Conservation (phyloP, 2,329 filamentous ascomycete genomes). For the Colletotrichum gigasporum region DNA sequence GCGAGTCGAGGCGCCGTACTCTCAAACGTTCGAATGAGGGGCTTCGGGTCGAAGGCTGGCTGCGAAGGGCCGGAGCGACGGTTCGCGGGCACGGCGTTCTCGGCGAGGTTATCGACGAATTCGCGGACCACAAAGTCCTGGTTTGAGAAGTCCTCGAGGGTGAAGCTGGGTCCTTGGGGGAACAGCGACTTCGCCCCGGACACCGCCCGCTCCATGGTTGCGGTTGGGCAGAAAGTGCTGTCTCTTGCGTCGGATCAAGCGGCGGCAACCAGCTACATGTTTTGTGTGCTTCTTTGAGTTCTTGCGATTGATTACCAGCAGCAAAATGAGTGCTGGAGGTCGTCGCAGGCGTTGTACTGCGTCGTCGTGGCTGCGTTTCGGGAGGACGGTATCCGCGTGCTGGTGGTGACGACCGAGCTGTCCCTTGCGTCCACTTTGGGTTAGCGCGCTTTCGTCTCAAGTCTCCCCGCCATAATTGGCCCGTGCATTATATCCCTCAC, state of each 20-base stretch:
- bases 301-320: not conserved
- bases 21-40: constrained; percentile 94
- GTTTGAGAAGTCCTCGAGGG: constrained; percentile 85
- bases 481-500: not conserved
- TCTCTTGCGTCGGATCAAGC: not conserved
- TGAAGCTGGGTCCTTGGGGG: constrained; percentile 83
- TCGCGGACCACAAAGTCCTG: constrained; percentile 98
- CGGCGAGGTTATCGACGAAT: constrained; percentile 93
- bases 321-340: not conserved
- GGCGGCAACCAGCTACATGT: constrained; percentile 16
- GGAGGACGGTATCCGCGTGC: constrained; percentile 21
- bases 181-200: constrained; percentile 73
- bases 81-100: constrained; percentile 80
- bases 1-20: constrained; percentile 51
- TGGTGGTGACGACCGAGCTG: constrained; percentile 19
- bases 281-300: not conserved
- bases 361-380: constrained; percentile 16
- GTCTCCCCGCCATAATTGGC: constrained; percentile 7
- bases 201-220: constrained; percentile 53
- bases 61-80: constrained; percentile 77
- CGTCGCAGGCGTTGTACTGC: not conserved
- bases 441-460: not conserved
- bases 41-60: constrained; percentile 89
- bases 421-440: constrained; percentile 3
- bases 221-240: constrained; percentile 9